Evolutionary conservation across 352 stramenopile genomes (phyloP), one percentile per base, ranked within the genome.

Genomic region (Thalassiosira hispida): DNA sequence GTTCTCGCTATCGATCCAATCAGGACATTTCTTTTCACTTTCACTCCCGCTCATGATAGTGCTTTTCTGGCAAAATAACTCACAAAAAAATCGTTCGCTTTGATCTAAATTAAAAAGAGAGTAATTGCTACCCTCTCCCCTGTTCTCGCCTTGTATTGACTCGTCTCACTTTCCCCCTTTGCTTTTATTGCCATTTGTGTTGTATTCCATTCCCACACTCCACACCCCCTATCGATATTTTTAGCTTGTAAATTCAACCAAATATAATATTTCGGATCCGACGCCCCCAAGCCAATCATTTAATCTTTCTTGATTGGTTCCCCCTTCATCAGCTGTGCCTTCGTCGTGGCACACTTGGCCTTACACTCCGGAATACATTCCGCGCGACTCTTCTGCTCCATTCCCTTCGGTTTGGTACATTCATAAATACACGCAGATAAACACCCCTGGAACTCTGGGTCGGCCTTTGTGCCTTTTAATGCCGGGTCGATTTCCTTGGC

Each of bases 401-500:
- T 29, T 3, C 84, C 86, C 63, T 92, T 92, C n/a, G 87, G 87
- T 68, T 92, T 92, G 44, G 87, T 92, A 59, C 87, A 92, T 51
- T 90, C 79, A 66, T 90, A 92, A 29, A 92, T 74, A 63, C 87
- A 92, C 55, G 74, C 23, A 23, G 56, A 81, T 5, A 91, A 53
- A 40, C 83, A 90, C 22, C 52, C 46, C 64, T 92, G 78, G 57
- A 84, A 90, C n/a, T 29, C 62, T 5, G 84, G 84, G 69, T 91
- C 84, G 38, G 84, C 67, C 53, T 92, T 92, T 1, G 86, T 90
- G 0, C 86, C 86, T 42, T 90, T 90, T 2, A 88, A 0, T 0
- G 66, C 23, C 7, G 79, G 66, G 47, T 88, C 83, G 6, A 88
- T 44, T 9, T 90, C 83, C 61, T 87, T 90, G n/a, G 86, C 83